Percentiles rank a stretch among this genome's conserved stretches.
Evolutionary conservation across 1,284 basidiomycete genomes (phyloP).

Genomic region (Fomitopsis pinicola): DNA sequence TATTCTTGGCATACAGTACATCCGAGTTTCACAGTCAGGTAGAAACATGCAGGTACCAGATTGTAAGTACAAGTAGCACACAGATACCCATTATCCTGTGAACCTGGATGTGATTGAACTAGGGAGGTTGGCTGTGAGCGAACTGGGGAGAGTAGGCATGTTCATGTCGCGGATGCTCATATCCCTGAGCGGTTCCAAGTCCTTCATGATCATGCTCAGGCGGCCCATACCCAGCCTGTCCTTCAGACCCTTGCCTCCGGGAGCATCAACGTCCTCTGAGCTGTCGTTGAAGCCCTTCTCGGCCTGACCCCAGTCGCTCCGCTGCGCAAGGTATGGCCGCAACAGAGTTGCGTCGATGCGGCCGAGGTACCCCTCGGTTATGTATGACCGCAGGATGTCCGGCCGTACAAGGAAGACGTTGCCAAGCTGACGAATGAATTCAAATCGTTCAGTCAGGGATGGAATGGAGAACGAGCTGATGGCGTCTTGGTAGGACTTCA

Average conservation of each 20-base stretch:
- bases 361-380: conserved; percentile 88
- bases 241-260: conserved; percentile 51
- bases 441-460: conserved; percentile 90
- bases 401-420: conserved; percentile 95
- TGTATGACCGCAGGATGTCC: conserved; percentile 89
- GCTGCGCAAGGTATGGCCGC: conserved; percentile 87
- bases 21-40: not conserved
- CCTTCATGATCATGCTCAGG: conserved; percentile 80
- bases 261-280: conserved; percentile 34
- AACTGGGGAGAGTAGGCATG: conserved; percentile 40
- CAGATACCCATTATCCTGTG: not conserved
- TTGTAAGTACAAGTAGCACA: not conserved
- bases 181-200: conserved; percentile 62
- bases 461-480: conserved; percentile 80
- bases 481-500: conserved; percentile 95
- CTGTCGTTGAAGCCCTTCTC: conserved; percentile 71
- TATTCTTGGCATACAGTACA: not conserved
- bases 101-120: conserved; percentile 2
- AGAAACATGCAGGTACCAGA: not conserved
- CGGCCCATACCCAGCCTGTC: conserved; percentile 66
- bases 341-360: conserved; percentile 86
- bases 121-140: not conserved
- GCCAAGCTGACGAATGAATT: conserved; percentile 97
- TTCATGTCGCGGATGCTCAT: conserved; percentile 42
- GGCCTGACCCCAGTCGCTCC: conserved; percentile 85